Base-by-base conservation (phyloP, 768 basidiomycete genomes). In the Terana coerulea region DNA sequence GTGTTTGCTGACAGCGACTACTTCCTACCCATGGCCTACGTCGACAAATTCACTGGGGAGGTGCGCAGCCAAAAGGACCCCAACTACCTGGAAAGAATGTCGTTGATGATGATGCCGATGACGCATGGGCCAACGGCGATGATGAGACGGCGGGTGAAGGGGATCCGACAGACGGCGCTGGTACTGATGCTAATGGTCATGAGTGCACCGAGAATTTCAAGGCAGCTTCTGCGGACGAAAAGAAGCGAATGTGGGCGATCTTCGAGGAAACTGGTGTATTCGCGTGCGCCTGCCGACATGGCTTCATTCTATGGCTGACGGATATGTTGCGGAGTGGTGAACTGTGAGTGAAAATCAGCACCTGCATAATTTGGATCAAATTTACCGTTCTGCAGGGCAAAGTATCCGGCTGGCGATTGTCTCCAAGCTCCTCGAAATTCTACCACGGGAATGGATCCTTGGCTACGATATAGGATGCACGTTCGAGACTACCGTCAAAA, bases 231-330 rank as follows among this genome's bases (percentile, higher is more conserved):
- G 52, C 56, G 0, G 63, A 71, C 22, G 55, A 58, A 1, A 53
- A 58, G 30, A 71, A 69, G 52, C 59, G 53, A 15, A 68, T 66
- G 62, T 72, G 66, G 69, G 59, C 54, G 5, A 56, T 70, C 8
- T 75, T 71, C 47, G 54, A 67, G 0, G 68, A 73, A 57, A 65
- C 69, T 0, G 71, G 74, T 0, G 56, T 72, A 11, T 75, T 76
- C 49, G 61, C 67, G 0, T 40, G 54, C 19, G 53, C 54, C 7
- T 61, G 60, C 25, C 56, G 55, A 3, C 61, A 61, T 45, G 56
- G 59, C 0, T 37, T 59, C n/a, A 49, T 59, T 14, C 54, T 58
- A 0, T 55, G 53, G 58, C 8, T 57, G 1, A 15, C 24, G 5
- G 58, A 61, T 19, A 57, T 50, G 63, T 25, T 58, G 0, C 31